Base-by-base conservation (phyloP, 768 basidiomycete genomes). In the Pleurotus eryngii region DNA sequence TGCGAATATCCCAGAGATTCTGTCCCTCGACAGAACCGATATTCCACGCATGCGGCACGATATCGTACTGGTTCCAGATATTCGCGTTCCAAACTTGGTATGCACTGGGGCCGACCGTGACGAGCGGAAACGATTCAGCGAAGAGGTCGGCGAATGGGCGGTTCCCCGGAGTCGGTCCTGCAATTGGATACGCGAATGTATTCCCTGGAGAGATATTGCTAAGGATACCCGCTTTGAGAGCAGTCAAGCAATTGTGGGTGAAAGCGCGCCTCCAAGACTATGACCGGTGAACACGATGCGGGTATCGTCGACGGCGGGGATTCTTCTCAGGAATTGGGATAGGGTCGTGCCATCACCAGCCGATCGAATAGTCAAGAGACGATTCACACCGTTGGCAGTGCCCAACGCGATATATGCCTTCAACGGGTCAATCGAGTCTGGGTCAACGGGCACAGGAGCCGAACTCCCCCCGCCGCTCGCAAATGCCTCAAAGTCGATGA, bases 251-350 rank as follows among this genome's bases (percentile, higher is more conserved):
- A 57, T 15, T 0, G 46, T 48, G 2, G 56, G 56, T 2, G 38
- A 17, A 14, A 57, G 20, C 6, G 46, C 56, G 4, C 46, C 56
- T 7, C 56, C 56, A 35, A 57, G 56, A 14, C 56, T 57, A 18
- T 57, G 56, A 4, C 56, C 56, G 22, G 56, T 57, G 48, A 57
- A 57, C 1, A 57, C 38, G 27, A 57, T 35, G 5, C 56, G 46
- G 3, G 56, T 47, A 35, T 35, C 1, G 30, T 35, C 8, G 0
- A 35, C 35, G 1, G 27, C 45, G 4, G 56, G 48, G 11, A 49
- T 47, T 15, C n/a, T 17, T n/a, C 3, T 6, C 3, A 57, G 48
- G 27, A 48, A 57, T 20, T 49, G 8, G 46, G 46, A 22, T 6
- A 57, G 46, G 3, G 46, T 57, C 46, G 35, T 37, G 14, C 43